These are phyloP conservation scores for Theobroma cacao DNA, from an alignment of 345 rosid genomes.

Conservation along the genomic window DNA sequence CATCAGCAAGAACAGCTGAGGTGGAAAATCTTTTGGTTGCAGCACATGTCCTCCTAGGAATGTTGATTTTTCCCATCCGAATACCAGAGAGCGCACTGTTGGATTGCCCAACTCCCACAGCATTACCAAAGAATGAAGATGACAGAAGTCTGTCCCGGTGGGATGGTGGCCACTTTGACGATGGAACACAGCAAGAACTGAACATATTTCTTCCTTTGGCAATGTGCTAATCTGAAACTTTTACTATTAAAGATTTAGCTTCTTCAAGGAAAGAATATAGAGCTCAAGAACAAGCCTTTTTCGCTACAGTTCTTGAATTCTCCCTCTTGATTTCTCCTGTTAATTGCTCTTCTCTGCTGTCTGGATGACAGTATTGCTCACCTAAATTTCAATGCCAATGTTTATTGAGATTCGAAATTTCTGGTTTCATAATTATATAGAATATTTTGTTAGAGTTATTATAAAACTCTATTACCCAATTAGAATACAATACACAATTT, in stretches of 20 bases:
- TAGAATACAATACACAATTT: too few relatives aligned
- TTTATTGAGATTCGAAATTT: constrained; percentile 8
- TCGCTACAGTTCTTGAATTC: background rate
- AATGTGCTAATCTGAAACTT: background rate
- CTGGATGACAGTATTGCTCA: constrained; percentile 6
- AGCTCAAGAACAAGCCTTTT: constrained; percentile 14
- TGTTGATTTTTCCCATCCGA: constrained; percentile 25
- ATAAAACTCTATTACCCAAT: too few relatives aligned
- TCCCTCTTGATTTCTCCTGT: background rate
- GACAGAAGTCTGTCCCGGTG: constrained; percentile 22
- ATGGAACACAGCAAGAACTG: constrained; percentile 20
- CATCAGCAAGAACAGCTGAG: constrained; percentile 50
- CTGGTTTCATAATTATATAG: too few relatives aligned
- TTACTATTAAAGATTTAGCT: constrained; percentile 2
- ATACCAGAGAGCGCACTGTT: constrained; percentile 18
- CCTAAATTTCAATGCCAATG: background rate
- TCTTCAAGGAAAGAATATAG: constrained; percentile 14
- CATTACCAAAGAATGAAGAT: constrained; percentile 35
- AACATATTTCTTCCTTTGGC: constrained; percentile 14
- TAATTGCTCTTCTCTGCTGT: constrained; percentile 10
- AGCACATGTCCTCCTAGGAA: constrained; percentile 17
- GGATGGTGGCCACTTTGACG: constrained; percentile 25
- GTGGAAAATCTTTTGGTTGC: constrained; percentile 22
- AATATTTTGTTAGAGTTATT: too few relatives aligned
- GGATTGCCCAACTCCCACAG: constrained; percentile 15